Evolutionary conservation across 164 flowering plant species (phyloP).

Genomic region (Aristolochia fimbriata): DNA sequence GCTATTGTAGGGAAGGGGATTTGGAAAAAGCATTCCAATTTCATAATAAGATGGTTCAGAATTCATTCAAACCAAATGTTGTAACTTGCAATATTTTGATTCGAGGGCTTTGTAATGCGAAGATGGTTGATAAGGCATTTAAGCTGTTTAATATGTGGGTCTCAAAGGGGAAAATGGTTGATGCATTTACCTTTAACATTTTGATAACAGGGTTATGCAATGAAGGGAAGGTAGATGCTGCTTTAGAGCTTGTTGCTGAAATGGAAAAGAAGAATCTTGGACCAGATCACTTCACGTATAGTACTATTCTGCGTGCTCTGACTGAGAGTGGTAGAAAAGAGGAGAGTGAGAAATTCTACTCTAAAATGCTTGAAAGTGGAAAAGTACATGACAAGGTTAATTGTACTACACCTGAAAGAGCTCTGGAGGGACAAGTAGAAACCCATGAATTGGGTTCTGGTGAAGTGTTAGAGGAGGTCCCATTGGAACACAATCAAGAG

Average conservation of each 20-base stretch:
- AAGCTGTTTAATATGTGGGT: slow-evolving; percentile 55
- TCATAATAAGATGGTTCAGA: slow-evolving; percentile 64
- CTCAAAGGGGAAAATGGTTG: slow-evolving; percentile 55
- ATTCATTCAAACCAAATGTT: slow-evolving; percentile 63
- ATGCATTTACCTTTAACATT: slow-evolving; percentile 62
- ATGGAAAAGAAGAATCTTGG: slow-evolving; percentile 55
- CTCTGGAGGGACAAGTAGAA: background rate
- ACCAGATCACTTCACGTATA: slow-evolving; percentile 49
- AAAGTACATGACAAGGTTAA: slow-evolving; percentile 16
- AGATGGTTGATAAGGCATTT: slow-evolving; percentile 83
- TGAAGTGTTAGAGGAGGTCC: slow-evolving; percentile 6
- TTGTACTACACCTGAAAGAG: slow-evolving; percentile 3
- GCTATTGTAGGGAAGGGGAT: slow-evolving; percentile 60
- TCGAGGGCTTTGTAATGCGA: slow-evolving; percentile 50
- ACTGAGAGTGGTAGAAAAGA: slow-evolving; percentile 37
- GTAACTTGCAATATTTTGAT: slow-evolving; percentile 75
- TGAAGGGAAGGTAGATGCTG: slow-evolving; percentile 50
- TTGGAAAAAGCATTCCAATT: slow-evolving; percentile 75
- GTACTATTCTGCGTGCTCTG: slow-evolving; percentile 39
- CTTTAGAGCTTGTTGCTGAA: slow-evolving; percentile 39
- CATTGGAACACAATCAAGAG: slow-evolving; percentile 13
- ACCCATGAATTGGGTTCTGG: background rate
- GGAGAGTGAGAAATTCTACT: slow-evolving; percentile 44
- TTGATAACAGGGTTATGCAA: slow-evolving; percentile 56
- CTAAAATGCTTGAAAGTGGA: slow-evolving; percentile 33